Conservation (phyloP, 2,329 filamentous ascomycete genomes). For the Aureobasidium lini region DNA sequence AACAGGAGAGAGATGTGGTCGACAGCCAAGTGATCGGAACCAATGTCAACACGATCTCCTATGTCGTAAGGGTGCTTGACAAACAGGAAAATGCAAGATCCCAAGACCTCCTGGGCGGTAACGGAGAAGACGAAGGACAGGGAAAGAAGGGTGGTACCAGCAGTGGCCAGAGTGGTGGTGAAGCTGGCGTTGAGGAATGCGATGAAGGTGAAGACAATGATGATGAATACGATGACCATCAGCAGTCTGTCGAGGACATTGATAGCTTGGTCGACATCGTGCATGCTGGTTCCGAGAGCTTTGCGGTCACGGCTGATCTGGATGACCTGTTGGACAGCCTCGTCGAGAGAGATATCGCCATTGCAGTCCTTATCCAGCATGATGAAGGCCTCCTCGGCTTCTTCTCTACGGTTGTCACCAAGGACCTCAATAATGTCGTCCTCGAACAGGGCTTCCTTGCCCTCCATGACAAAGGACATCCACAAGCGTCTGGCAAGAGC, state of each 20-base stretch:
- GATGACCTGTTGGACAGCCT: constrained; percentile 83
- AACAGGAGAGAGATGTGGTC: constrained; percentile 92
- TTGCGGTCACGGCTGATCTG: constrained; percentile 82
- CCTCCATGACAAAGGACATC: constrained; percentile 97
- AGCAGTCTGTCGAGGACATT: constrained; percentile 83
- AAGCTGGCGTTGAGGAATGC: constrained; percentile 85
- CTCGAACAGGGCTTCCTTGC: constrained; percentile 65
- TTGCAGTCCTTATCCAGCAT: constrained; percentile 81
- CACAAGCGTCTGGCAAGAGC: constrained; percentile 91
- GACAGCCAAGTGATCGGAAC: constrained; percentile 63
- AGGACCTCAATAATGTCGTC: constrained; percentile 88
- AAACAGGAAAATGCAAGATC: constrained; percentile 96
- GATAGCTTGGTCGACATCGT: constrained; percentile 93
- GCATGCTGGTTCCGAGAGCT: constrained; percentile 85
- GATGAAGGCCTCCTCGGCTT: constrained; percentile 79
- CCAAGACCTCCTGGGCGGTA: constrained; percentile 90
- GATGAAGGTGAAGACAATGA: constrained; percentile 57
- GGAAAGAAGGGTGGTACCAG: constrained; percentile 84
- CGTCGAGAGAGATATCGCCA: constrained; percentile 88
- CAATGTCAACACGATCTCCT: constrained; percentile 84
- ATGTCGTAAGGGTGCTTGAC: constrained; percentile 98
- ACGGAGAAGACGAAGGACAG: constrained; percentile 94
- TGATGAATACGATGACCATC: constrained; percentile 69
- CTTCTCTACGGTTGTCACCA: constrained; percentile 61
- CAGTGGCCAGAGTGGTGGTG: constrained; percentile 76